Conservation (phyloP, 1,284 basidiomycete genomes). For the Heterobasidion annosum region DNA sequence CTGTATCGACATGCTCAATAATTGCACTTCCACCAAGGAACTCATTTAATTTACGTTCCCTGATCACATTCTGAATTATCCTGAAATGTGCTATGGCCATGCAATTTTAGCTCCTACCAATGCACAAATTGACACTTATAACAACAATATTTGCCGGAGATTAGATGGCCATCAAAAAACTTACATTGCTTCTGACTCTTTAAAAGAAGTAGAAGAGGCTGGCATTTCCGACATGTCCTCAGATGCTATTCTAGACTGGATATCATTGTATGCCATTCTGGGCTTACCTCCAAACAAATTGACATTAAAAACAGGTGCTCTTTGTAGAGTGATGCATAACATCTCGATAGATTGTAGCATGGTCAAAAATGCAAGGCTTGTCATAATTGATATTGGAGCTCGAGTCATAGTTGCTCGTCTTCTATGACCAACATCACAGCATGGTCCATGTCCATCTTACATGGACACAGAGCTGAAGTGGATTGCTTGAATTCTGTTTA, state of each 20-base stretch:
- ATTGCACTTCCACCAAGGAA: slow-evolving; percentile 11
- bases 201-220: slow-evolving; percentile 18
- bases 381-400: slow-evolving; percentile 19
- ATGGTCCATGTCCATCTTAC: slow-evolving; percentile 7
- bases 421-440: slow-evolving; percentile 12
- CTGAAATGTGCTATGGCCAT: slow-evolving; percentile 18
- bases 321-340: slow-evolving; percentile 29
- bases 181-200: slow-evolving; percentile 20
- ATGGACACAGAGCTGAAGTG: slow-evolving; percentile 13
- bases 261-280: slow-evolving; percentile 14
- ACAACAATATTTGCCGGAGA: slow-evolving; percentile 15
- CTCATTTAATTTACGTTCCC: slow-evolving; percentile 28
- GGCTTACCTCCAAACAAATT: slow-evolving; percentile 24
- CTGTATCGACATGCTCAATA: slow-evolving; percentile 14
- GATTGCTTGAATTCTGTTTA: slow-evolving; percentile 26
- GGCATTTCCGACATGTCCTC: slow-evolving; percentile 14
- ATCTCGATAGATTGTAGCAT: slow-evolving; percentile 26
- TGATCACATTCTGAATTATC: slow-evolving; percentile 16
- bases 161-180: slow-evolving; percentile 16
- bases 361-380: slow-evolving; percentile 29
- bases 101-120: slow-evolving; percentile 29
- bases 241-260: slow-evolving; percentile 16
- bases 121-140: slow-evolving; percentile 25
- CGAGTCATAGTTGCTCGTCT: slow-evolving; percentile 22
- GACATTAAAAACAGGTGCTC: slow-evolving; percentile 21